Base-by-base conservation (phyloP, 1,284 basidiomycete genomes). In the Taiwanofungus camphoratus region DNA sequence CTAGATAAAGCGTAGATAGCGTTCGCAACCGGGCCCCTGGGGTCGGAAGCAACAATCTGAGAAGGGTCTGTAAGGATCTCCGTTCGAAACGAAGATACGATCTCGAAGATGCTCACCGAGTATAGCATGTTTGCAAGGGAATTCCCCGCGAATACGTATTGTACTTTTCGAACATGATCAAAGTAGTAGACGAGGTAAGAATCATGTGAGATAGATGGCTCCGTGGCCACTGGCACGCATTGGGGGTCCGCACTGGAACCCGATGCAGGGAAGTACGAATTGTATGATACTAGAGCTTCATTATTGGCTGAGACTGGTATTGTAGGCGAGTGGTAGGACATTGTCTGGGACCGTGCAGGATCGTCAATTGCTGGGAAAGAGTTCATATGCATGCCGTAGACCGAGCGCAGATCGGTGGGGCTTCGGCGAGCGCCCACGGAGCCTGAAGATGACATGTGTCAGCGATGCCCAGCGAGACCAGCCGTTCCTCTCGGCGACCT, bases 1-100 rank as follows among this genome's bases (percentile, higher is more conserved):
- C 75, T 78, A 27, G 84, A 77, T 42, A 89, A 69, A n/a, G 87
- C 85, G 60, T 79, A 84, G 30, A 87, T 71, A 9, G 84, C 79
- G 56, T 79, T 74, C 2, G 82, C 75, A 41, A 88, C 71, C 2
- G 82, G 70, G 39, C 86, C 82, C 42, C 73, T 72, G 7, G 82
- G 82, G 33, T 86, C 76, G 55, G 77, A 70, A 37, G 76, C 62
- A 42, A 86, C 73, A 44, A 77, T 65, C 84, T 87, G 58, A 49
- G 51, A 39, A 35, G 35, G 22, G 20, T n/a, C 15, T n/a, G 27
- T 21, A 35, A 38, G 41, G 44, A 47, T 45, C 44, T 42, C n/a
- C 15, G 31, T 34, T 36, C 23, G 33, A 37, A 39, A 32, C 41
- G 41, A 21, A 34, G 34, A 15, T 24, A 20, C 34, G 21, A 23